Base-by-base conservation (phyloP, 2,329 filamentous ascomycete genomes). In the Penicillium rolfsii region DNA sequence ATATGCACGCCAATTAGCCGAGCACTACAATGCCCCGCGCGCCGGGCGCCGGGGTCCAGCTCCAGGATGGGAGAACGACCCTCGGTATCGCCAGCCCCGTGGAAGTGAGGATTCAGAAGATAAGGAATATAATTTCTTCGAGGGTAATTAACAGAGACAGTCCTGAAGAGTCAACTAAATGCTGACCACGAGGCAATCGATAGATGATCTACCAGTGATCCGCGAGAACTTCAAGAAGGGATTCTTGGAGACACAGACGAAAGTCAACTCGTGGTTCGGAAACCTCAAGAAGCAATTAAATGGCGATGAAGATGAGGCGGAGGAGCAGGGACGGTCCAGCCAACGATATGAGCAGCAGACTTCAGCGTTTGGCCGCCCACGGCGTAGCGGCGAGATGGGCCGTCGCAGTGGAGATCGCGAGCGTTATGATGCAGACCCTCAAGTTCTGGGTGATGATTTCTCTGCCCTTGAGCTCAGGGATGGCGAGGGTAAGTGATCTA, bases 271-370 rank as follows among this genome's bases (percentile, higher is more conserved):
- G 53, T 98, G 94, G 93, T 92, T 99, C 70, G 90, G 86, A 54
- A 93, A 88, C 64, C 82, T 99, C 74, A 95, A 91, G 81, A 98
- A 98, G 85, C 91, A 89, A 77, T 86, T 99, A 36, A 93, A 98
- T 71, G 94, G 95, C 52, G 91, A 95, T 65, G 90, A 93, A 28
- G 86, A 87, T 66, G 90, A 93, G 26, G 86, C 87, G 67, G 66
- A 70, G 5, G 65, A 67, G 6, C 57, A 67, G n/a, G 73, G 62
- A 63, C 73, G 71, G 33, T 68, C 43, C 52, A 67, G 43, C 65
- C 72, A 57, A 68, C 68, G 60, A 69, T 74, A 63, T 64, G 71
- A 61, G 74, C 62, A 54, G 36, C 49, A 74, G 64, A 70, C 72
- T 61, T 74, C 76, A 33, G 69, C 72, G 38, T 79, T 80, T 57